Evolutionary conservation across 2,329 filamentous ascomycete genomes (phyloP), one percentile per base, ranked within the genome.

Genomic region (Tolypocladium tundrense): DNA sequence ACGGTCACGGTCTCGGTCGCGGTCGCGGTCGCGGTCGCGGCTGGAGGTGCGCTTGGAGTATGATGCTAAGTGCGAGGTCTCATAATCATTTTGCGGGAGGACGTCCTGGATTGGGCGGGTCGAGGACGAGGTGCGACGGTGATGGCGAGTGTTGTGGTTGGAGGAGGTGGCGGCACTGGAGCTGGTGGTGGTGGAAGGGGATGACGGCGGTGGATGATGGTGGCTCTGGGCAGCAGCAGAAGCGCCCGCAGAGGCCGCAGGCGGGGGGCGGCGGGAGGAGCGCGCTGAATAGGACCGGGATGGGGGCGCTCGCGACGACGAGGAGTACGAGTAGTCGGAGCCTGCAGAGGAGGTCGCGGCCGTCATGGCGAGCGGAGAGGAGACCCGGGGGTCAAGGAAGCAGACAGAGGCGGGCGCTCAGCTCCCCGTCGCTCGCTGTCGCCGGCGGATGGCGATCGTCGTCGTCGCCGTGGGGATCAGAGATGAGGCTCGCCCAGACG

Each of bases 41-140:
- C 85, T 88, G 60, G 83, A 79, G 75, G 80, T 85, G 74, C 85
- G 81, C 82, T 84, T 73, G 78, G 80, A 64, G 75, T 83, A 76
- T 60, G 65, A 61, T 66, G 83, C 81, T 75, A 88, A 72, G 76
- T 86, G 86, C 66, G 81, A 78, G 66, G 86, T 81, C 74, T 93
- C 90, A 77, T 86, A 86, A 73, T 94, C 89, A 71, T 87, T 80
- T 67, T 87, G 84, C 57, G 76, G 75, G 56, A 75, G 65, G 50
- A 74, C 64, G 58, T 80, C 74, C 61, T 77, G 74, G 53, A 72
- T 66, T 60, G 75, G 72, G 61, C 74, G 75, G 58, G 72, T 70
- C 48, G 74, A 74, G 33, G 75, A 75, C 41, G 75, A 74, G 66
- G 70, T 62, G 65, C 68, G 71, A 63, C 69, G 72, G 59, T 71